Evolutionary conservation across 225 moss, liverwort and hornwort species (phyloP).

Genomic region (Anthoceros angustus): DNA sequence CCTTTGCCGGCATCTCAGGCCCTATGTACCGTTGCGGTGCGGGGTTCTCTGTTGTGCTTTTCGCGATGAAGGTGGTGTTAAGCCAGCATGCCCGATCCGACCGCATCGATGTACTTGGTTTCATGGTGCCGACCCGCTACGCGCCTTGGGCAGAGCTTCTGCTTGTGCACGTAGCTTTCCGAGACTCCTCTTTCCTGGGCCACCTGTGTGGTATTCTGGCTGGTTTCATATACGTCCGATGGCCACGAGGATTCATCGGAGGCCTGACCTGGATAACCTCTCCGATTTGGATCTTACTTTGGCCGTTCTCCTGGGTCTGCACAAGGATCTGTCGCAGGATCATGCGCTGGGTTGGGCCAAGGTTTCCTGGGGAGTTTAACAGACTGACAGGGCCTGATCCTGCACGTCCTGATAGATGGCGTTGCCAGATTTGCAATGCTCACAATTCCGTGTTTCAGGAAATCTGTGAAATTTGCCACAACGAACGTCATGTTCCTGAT

Average conservation of each 20-base stretch:
- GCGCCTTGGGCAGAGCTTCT: constrained; percentile 84
- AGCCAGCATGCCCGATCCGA: constrained; percentile 45
- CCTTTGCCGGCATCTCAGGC: constrained; percentile 21
- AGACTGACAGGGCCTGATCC: constrained; percentile 7
- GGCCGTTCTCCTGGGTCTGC: constrained; percentile 35
- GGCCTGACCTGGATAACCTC: constrained; percentile 12
- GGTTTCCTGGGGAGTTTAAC: constrained; percentile 23
- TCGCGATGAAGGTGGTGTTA: constrained; percentile 69
- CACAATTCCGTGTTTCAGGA: constrained; percentile 21
- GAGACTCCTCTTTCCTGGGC: constrained; percentile 67
- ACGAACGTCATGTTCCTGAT: constrained; percentile 16
- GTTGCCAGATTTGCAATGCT: constrained; percentile 47
- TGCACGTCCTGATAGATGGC: constrained; percentile 23
- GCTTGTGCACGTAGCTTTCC: constrained; percentile 66
- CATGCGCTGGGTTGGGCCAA: constrained; percentile 37
- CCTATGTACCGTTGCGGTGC: constrained; percentile 61
- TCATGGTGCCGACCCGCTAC: constrained; percentile 55
- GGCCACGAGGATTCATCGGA: constrained; percentile 16
- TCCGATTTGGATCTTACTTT: constrained; percentile 16
- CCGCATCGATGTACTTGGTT: constrained; percentile 45
- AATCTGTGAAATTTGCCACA: constrained; percentile 54
- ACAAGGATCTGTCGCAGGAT: constrained; percentile 12
- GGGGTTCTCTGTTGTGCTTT: constrained; percentile 71
- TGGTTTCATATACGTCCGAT: constrained; percentile 50
- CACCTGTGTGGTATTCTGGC: constrained; percentile 72